These are phyloP conservation scores for Leccinum incarnatum DNA, from an alignment of 768 basidiomycete genomes.

Conservation along the genomic window DNA sequence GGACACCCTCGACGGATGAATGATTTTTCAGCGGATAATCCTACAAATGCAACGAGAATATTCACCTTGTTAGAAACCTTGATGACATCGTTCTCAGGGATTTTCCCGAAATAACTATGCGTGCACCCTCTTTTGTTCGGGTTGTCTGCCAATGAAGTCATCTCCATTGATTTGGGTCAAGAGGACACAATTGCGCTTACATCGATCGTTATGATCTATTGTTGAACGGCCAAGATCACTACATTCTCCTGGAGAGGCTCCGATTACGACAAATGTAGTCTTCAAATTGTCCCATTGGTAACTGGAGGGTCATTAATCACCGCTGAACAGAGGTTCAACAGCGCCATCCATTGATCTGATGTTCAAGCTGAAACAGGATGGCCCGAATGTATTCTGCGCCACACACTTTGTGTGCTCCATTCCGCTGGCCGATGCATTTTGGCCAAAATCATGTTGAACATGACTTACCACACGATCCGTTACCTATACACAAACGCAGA, in stretches of 20 bases:
- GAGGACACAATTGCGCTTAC: neutral
- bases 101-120: neutral
- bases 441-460: neutral
- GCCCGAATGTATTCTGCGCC: neutral
- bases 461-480: neutral
- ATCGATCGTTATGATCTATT: neutral
- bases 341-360: neutral
- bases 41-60: neutral
- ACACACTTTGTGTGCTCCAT: neutral
- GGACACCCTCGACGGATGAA: neutral
- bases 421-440: neutral
- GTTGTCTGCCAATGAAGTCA: neutral
- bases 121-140: too few relatives aligned
- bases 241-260: neutral
- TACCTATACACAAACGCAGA: neutral
- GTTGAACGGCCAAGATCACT: neutral
- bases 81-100: neutral
- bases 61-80: neutral
- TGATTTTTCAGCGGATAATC: neutral
- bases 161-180: neutral
- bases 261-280: neutral
- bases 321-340: neutral
- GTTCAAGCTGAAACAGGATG: neutral
- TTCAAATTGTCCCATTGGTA: neutral
- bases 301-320: neutral